Evolutionary conservation across 768 basidiomycete species (phyloP), one percentile per base, ranked within the genome.

Genomic region (Suillus alpinus): DNA sequence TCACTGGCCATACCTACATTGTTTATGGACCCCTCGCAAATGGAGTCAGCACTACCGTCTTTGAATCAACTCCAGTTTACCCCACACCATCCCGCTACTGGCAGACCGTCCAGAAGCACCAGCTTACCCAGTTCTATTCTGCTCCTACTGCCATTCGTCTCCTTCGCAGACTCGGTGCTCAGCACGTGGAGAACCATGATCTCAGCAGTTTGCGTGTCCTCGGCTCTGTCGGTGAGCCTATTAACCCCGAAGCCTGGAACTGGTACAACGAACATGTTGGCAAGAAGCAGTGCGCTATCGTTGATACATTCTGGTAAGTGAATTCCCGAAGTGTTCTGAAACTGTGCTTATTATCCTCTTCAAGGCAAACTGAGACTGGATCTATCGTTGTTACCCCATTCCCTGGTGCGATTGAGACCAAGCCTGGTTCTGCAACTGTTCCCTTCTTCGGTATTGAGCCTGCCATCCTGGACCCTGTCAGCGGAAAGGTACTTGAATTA

Each of bases 241-340:
- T 99, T 80, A 98, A 98, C 76, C 95, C 95, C 31, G 96, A 98
- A 74, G 96, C 96, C 12, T 98, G 97, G 96, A 85, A 95, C 68
- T 98, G 96, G 96, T 97, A 95, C 77, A 94, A 96, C 74, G 94
- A 97, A 69, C 86, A 94, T 69, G 95, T 97, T 58, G 97, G 96
- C 10, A 83, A 84, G 69, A 81, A 76, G 65, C 83, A 98, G 73
- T 95, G 93, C 71, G 94, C 96, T 6, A 87, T 98, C 65, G 95
- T 96, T 44, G 95, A 97, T 76, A 96, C 93, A 4, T 95, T 86
- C 77, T 95, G 92, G 87, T 82, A 64, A 39, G 80, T 72, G 32
- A 20, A n/a, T 51, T 13, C 47, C 44, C 26, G 31, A 37, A 43
- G 44, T 49, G 36, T 14, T 26, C 13, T 8, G 13, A 1, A 5